These are phyloP conservation scores for Euphorbia lathyris DNA, from an alignment of 345 rosid species.

Conservation along the genomic window DNA sequence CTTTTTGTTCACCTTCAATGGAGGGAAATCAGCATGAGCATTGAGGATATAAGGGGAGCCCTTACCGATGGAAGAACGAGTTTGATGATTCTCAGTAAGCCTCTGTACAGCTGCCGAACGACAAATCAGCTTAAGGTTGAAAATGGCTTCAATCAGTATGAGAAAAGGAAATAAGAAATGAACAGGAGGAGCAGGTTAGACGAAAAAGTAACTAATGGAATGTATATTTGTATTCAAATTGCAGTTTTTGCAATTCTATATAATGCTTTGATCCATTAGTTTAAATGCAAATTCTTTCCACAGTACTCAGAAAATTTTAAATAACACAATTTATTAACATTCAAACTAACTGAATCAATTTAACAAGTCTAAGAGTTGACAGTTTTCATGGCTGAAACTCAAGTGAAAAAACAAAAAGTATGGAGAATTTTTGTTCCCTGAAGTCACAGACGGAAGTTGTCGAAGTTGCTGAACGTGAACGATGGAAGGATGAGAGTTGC, in stretches of 20 bases:
- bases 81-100: slow-evolving; percentile 28
- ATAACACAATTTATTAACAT: neutral
- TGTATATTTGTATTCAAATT: slow-evolving; percentile 21
- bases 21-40: slow-evolving; percentile 25
- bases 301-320: neutral
- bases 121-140: slow-evolving; percentile 16
- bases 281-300: neutral
- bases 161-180: slow-evolving; percentile 21
- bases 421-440: slow-evolving; percentile 2
- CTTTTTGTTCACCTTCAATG: too few relatives aligned
- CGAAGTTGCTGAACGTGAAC: too few relatives aligned
- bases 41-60: slow-evolving; percentile 30
- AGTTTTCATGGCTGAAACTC: slow-evolving; percentile 7
- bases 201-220: slow-evolving; percentile 23
- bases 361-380: neutral
- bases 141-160: slow-evolving; percentile 16
- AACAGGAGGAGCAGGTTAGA: slow-evolving; percentile 6
- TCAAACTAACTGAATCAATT: neutral
- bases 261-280: slow-evolving; percentile 3
- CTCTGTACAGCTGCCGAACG: slow-evolving; percentile 22
- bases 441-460: slow-evolving; percentile 12
- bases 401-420: neutral
- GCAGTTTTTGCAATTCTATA: slow-evolving; percentile 9
- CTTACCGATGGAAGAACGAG: slow-evolving; percentile 17
- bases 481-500: too few relatives aligned